These are phyloP conservation scores for Amylocystis lapponica DNA, from an alignment of 768 basidiomycete species.

Conservation along the genomic window DNA sequence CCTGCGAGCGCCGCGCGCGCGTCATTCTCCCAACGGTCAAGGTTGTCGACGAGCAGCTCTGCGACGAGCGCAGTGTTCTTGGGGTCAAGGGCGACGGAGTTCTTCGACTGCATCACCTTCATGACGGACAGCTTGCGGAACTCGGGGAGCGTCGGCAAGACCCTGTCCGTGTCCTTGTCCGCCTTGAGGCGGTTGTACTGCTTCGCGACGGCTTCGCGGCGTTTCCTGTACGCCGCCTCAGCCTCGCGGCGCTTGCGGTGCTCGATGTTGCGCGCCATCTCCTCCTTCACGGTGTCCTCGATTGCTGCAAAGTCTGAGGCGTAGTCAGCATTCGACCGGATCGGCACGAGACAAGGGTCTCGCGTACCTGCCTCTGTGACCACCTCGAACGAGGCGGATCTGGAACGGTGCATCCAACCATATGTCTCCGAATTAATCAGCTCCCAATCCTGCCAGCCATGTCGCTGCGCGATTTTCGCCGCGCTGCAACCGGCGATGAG, in stretches of 20 bases:
- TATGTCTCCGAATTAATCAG: constrained; percentile 37
- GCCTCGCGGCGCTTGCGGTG: constrained; percentile 22
- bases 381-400: constrained; percentile 33
- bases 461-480: constrained; percentile 23
- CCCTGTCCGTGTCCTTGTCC: neutral
- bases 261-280: constrained; percentile 24
- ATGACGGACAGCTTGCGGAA: constrained; percentile 49
- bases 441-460: constrained; percentile 41
- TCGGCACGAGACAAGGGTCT: neutral
- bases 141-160: constrained; percentile 40
- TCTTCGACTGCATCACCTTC: constrained; percentile 22
- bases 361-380: constrained; percentile 33
- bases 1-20: constrained; percentile 40
- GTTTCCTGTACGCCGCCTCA: constrained; percentile 21
- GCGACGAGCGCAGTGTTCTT: constrained; percentile 26
- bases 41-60: constrained; percentile 36
- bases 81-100: constrained; percentile 14
- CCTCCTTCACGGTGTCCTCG: constrained; percentile 18
- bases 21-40: constrained; percentile 42
- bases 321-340: neutral
- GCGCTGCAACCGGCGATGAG: constrained; percentile 26
- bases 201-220: constrained; percentile 31
- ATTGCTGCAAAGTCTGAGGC: constrained; percentile 28
- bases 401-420: constrained; percentile 31
- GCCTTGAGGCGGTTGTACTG: constrained; percentile 43